Base-by-base conservation (phyloP, 208 protist species). In the Herpetomonas samuelpessoai region DNA sequence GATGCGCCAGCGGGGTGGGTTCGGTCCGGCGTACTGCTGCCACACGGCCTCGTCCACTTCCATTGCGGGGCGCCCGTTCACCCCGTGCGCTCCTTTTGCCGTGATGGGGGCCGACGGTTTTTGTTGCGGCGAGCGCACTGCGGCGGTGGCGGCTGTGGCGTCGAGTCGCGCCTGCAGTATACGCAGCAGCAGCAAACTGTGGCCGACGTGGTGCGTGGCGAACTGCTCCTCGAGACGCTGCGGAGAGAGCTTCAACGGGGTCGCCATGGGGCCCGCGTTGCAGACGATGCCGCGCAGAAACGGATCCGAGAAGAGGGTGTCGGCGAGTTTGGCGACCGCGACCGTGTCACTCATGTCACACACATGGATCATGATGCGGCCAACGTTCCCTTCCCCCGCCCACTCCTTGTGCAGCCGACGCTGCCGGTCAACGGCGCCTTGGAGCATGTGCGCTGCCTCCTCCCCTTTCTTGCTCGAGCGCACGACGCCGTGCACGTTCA, bases 401-500 rank as follows among this genome's bases (percentile, higher is more conserved):
- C 75, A 82, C 68, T 83, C 80, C 51, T 79, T 83, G 65, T 91
- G 81, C 59, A 88, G 52, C 65, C 52, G 72, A n/a, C 71, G 55
- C 62, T 87, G 80, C 0, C 80, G 78, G 19, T 79, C 72, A 24
- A 82, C 64, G 16, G 84, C 80, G 18, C n/a, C 46, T 14, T 58
- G 56, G 21, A 91, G 55, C 48, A 80, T 62, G 24, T 71, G 73
- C 27, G 73, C 66, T 0, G 71, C 63, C 45, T 67, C 54, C 46
- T 64, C 54, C 7, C 71, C 50, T 35, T 70, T 63, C 26, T 61
- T 65, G 3, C 59, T 50, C 18, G 44, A 65, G 41, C 80, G 74
- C 3, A 62, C 65, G 27, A 91, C 75, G 21, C 77, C 84, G 61
- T 85, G 81, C 18, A 91, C 84, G 41, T 85, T 91, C 41, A 86